Base-by-base conservation (phyloP, 2,329 filamentous ascomycete species). In the Pseudogymnoascus sp. region DNA sequence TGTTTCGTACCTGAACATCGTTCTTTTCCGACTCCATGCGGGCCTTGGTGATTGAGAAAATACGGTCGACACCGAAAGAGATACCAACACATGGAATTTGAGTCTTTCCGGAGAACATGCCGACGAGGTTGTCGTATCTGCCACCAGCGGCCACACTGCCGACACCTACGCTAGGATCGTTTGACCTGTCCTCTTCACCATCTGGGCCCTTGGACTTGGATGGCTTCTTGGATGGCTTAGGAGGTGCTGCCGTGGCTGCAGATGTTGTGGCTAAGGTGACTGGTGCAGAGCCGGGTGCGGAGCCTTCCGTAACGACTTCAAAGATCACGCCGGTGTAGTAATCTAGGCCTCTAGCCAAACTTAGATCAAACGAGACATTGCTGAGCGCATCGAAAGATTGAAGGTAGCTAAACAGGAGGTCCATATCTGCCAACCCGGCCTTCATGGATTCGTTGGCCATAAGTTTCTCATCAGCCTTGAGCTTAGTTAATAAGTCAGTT, bases 31-130 rank as follows among this genome's bases (percentile, higher is more conserved):
- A 83, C 64, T 84, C 85, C 72, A 90, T 81, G 57, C 86, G 82
- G 11, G 90, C 87, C 74, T 96, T 92, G 66, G 88, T 90, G 71
- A 97, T 92, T 68, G 89, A 91, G 77, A 96, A 96, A 70, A 97
- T 97, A 68, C 93, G 87, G 75, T 97, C 93, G 57, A 97, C 90
- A 61, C 93, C 93, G 71, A 97, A 97, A 1, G 92, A 96, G 67
- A 96, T 89, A 65, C 90, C 90, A 5, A 94, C 89, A 68, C 90
- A 93, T n/a, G 90, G 93, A 61, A 97, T 91, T 72, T 92, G 86
- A 20, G 79, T 83, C 77, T 92, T 93, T 69, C 87, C 87, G 61
- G 85, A 87, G 79, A 96, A 97, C 90, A 96, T 96, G 76, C 89
- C 89, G 4, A 97, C 93, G 3, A 97, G 82, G 71, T 94, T 88